Base-by-base conservation (phyloP, 495 filamentous ascomycete species). In the Clavariopsis aquatica region DNA sequence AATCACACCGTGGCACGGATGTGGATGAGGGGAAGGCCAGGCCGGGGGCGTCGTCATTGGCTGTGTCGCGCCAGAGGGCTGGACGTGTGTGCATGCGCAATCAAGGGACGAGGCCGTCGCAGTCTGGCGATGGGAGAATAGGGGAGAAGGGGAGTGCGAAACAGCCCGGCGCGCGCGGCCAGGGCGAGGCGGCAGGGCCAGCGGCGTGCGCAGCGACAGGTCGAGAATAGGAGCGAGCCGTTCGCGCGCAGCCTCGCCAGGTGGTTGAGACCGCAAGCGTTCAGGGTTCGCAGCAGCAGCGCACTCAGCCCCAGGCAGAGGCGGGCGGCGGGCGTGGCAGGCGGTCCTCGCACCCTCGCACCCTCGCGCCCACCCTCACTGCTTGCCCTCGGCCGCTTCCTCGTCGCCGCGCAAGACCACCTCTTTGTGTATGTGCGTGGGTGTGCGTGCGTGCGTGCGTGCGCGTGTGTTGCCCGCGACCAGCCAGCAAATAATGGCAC, bases 31-130 rank as follows among this genome's bases (percentile, higher is more conserved):
- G 26, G 51, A 64, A 64, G 19, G 31, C 23, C 13, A 13, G 31
- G 17, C 31, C 13, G n/a, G 17, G 2, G 46, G 47, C 31, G 23
- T 24, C 55, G 28, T 54, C 17, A 59, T 65, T 58, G 46, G 55
- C 46, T 23, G 47, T 19, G 5, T 27, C 27, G 36, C 62, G 17
- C 49, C 31, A 52, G 46, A 28, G 51, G 49, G 34, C 38, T 41
- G 36, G 23, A 54, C 26, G 43, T 22, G 23, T 46, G 57, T 31
- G 60, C 61, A 58, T 64, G 61, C 61, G 61, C 61, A 64, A 64
- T 64, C 61, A 57, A 52, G 49, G 51, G 52, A 38, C 29, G 51
- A 53, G 41, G 41, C 23, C 23, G 36, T 58, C 23, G 55, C 55
- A n/a, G 55, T 24, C 28, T 20, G 20, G 36, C 22, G 41, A 31